Evolutionary conservation across 106 monocot species (phyloP).

Genomic region (Xerophyta viscosa): DNA sequence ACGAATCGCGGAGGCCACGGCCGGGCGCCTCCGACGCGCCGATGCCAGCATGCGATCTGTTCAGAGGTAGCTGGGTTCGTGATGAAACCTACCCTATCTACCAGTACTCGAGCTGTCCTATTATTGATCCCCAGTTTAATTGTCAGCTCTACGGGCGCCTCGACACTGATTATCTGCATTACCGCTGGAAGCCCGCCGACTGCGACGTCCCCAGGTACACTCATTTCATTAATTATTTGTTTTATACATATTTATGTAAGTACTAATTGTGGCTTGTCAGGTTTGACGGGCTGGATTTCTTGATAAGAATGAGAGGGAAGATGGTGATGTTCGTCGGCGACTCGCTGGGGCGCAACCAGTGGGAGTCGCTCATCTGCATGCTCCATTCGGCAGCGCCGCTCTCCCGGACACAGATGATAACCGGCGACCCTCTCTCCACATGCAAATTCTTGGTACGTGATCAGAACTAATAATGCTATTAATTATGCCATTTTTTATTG

Average conservation of each 20-base stretch:
- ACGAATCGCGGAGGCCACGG: background rate
- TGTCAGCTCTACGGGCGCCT: slow-evolving; percentile 69
- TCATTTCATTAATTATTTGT: background rate
- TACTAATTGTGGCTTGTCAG: slow-evolving; percentile 1
- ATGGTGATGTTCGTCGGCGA: slow-evolving; percentile 75
- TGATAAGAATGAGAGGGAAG: slow-evolving; percentile 60
- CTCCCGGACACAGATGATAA: slow-evolving; percentile 31
- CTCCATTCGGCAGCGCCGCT: slow-evolving; percentile 30
- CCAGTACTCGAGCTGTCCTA: slow-evolving; percentile 31
- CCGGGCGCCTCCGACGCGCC: slow-evolving; percentile 14
- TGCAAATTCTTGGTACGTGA: slow-evolving; percentile 49
- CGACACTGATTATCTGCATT: slow-evolving; percentile 50
- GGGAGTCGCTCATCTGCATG: slow-evolving; percentile 75
- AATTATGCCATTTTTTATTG: too few species aligned
- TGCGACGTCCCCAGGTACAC: slow-evolving; percentile 68
- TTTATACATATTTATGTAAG: background rate
- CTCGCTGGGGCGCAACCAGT: slow-evolving; percentile 73
- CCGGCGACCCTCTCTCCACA: slow-evolving; percentile 54
- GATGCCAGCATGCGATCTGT: slow-evolving; percentile 29
- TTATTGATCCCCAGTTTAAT: slow-evolving; percentile 68
- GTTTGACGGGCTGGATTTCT: slow-evolving; percentile 49
- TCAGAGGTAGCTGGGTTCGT: slow-evolving; percentile 48
- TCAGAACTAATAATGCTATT: background rate
- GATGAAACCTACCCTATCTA: slow-evolving; percentile 50
- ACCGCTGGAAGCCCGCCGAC: slow-evolving; percentile 45